Percentiles rank a stretch among this genome's conserved stretches.
These are phyloP conservation scores for Phylloporus sp. DNA, from an alignment of 768 basidiomycete species.

Conservation along the genomic window DNA sequence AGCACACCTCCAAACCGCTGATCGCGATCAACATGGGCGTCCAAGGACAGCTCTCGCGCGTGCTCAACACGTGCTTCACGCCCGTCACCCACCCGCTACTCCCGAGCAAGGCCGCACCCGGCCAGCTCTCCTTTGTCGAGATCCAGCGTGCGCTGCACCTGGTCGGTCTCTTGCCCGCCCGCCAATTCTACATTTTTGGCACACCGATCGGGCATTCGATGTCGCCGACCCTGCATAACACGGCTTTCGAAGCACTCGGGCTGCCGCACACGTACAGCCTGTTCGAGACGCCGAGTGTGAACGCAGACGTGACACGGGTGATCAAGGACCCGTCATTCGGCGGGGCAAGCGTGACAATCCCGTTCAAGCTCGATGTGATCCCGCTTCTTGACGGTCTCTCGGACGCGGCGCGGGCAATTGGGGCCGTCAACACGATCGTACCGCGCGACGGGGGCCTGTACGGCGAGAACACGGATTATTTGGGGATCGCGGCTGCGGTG, in stretches of 20 bases:
- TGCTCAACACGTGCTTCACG: constrained; percentile 81
- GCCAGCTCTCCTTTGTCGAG: constrained; percentile 85
- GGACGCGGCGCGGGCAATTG: constrained; percentile 77
- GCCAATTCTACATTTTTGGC: constrained; percentile 84
- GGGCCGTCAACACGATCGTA: constrained; percentile 93
- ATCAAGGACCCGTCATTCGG: constrained; percentile 75
- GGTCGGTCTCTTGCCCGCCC: constrained; percentile 71
- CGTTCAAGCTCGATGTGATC: constrained; percentile 89
- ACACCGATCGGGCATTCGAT: constrained; percentile 84
- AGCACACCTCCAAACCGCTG: constrained; percentile 67
- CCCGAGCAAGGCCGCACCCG: constrained; percentile 87
- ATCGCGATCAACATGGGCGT: constrained; percentile 94
- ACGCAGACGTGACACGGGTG: constrained; percentile 59
- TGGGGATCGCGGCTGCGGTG: constrained; percentile 71
- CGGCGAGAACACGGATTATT: constrained; percentile 97
- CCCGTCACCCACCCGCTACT: constrained; percentile 88
- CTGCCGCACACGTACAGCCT: constrained; percentile 79
- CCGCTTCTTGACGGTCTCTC: constrained; percentile 77
- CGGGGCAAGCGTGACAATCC: constrained; percentile 95
- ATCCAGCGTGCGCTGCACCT: constrained; percentile 81
- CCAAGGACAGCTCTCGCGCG: constrained; percentile 85
- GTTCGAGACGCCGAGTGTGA: constrained; percentile 69
- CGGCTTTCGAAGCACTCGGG: constrained; percentile 75
- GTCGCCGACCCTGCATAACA: constrained; percentile 93
- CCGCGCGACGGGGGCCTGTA: constrained; percentile 47